Conservation (phyloP, 257 asterid species). For the Solanum paucissectum region DNA sequence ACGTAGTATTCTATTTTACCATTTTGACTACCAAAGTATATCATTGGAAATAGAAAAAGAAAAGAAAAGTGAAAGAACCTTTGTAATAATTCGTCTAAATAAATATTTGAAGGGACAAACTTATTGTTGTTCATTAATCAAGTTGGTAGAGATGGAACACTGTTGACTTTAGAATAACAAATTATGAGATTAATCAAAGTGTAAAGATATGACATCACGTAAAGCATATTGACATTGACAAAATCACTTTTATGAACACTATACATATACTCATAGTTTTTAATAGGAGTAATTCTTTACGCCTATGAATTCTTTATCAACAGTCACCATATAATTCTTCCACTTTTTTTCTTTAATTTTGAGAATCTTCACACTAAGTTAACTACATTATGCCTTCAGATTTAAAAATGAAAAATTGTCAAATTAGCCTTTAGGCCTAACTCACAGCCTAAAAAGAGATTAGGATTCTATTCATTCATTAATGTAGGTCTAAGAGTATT, state of each 20-base stretch:
- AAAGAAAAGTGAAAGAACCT: not conserved
- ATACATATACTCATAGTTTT: not conserved
- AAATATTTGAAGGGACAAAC: not conserved
- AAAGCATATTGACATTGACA: not conserved
- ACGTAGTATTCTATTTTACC: not conserved
- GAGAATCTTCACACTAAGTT: not conserved
- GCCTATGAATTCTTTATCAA: not conserved
- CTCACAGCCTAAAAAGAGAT: not conserved
- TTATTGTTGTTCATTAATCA: not conserved
- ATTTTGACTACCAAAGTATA: not conserved
- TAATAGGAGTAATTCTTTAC: not conserved
- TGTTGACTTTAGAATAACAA: not conserved
- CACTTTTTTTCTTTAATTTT: not conserved
- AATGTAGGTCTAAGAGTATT: not conserved
- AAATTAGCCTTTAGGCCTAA: not conserved
- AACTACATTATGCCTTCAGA: not conserved
- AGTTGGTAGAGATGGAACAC: not conserved
- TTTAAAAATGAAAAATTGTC: not conserved
- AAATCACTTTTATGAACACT: not conserved
- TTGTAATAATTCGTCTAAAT: not conserved
- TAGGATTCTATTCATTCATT: not conserved
- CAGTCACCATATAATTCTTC: not conserved
- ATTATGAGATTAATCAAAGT: not conserved
- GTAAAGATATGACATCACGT: not conserved
- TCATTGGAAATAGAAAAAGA: not conserved